These are phyloP conservation scores for Filosporella fistucella DNA, from an alignment of 495 filamentous ascomycete genomes.

Conservation along the genomic window DNA sequence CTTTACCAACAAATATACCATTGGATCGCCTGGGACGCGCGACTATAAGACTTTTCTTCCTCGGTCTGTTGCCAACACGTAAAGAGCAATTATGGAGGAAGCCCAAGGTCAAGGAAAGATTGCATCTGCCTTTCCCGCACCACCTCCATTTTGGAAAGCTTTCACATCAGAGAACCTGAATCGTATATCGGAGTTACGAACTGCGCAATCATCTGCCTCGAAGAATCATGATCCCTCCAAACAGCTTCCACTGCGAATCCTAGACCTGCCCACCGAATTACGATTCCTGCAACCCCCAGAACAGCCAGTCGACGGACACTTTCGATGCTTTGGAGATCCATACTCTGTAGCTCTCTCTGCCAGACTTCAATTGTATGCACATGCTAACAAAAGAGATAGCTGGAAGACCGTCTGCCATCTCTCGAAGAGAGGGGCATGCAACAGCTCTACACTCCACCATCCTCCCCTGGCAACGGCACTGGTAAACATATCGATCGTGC, in stretches of 20 bases:
- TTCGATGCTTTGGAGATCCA: conserved; percentile 66
- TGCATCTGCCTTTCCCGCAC: conserved; percentile 73
- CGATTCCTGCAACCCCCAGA: conserved; percentile 77
- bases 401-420: conserved; percentile 60
- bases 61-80: too few species aligned
- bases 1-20: too few species aligned
- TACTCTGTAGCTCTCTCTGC: conserved; percentile 46
- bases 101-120: too few species aligned
- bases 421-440: conserved; percentile 65
- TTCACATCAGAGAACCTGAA: conserved; percentile 78
- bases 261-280: conserved; percentile 65
- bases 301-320: conserved; percentile 65
- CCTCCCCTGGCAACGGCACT: conserved; percentile 29
- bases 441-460: conserved; percentile 53
- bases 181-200: conserved; percentile 44
- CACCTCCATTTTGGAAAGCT: conserved; percentile 84
- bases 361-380: conserved; percentile 9
- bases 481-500: conserved; percentile 59
- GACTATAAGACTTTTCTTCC: too few species aligned
- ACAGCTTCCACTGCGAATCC: conserved; percentile 28
- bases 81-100: too few species aligned
- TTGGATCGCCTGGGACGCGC: too few species aligned
- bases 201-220: conserved; percentile 20
- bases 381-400: conserved; percentile 19
- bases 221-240: conserved; percentile 15